Percentiles rank a stretch among this genome's conserved stretches.
phyloP scores from a whole-genome alignment of 2,329 filamentous ascomycete species.

The Cephalotrichum gorgonifer region DNA sequence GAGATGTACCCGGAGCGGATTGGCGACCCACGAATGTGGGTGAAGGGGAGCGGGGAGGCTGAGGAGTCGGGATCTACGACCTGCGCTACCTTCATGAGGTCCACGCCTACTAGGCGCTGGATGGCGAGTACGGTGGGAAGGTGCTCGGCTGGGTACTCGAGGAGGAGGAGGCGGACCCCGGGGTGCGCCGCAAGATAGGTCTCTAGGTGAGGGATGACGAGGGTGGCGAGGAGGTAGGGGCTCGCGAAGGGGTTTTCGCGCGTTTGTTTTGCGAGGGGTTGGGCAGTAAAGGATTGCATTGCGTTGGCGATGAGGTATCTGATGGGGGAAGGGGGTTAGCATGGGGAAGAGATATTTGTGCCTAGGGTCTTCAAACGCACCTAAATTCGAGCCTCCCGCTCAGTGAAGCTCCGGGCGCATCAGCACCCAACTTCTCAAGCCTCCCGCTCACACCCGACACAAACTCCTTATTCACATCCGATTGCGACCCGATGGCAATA shows the following conservation, averaged over 20 bases:
- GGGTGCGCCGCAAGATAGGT: constrained; percentile 44
- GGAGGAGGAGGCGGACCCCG: constrained; percentile 43
- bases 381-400: constrained; percentile 49
- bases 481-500: constrained; percentile 47
- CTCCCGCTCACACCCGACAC: constrained; percentile 35
- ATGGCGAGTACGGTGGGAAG: constrained; percentile 46
- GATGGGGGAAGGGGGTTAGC: neutral
- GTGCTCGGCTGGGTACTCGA: constrained; percentile 49
- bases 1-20: neutral
- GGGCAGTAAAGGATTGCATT: constrained; percentile 47
- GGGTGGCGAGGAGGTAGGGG: constrained; percentile 41
- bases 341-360: too few species aligned
- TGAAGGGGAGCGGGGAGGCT: constrained; percentile 5
- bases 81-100: constrained; percentile 48
- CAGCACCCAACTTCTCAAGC: constrained; percentile 44
- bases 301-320: constrained; percentile 52
- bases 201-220: constrained; percentile 51
- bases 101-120: constrained; percentile 44
- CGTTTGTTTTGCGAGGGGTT: constrained; percentile 36
- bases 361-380: constrained; percentile 28
- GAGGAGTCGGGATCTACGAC: constrained; percentile 34
- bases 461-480: constrained; percentile 40
- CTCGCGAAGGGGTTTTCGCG: constrained; percentile 45
- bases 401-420: constrained; percentile 35
- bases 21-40: neutral